Evolutionary conservation across 768 basidiomycete species (phyloP).

Genomic region (Amanita pallidorosea): DNA sequence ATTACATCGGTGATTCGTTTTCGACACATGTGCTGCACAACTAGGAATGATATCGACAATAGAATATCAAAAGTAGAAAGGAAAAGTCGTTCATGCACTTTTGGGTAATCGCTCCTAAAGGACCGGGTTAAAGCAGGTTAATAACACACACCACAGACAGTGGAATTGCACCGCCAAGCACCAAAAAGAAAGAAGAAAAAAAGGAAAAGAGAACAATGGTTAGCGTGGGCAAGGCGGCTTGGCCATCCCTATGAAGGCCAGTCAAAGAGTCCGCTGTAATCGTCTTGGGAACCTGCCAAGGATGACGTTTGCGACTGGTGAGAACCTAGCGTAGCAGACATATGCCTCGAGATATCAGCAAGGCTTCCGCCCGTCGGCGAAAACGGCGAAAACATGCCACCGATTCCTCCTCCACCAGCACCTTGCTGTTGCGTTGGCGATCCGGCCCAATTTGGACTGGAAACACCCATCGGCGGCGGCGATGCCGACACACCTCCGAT

Average conservation of each 20-base stretch:
- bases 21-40: conserved; percentile 6
- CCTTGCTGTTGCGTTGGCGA: neutral
- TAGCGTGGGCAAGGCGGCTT: conserved; percentile 2
- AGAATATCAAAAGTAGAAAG: conserved; percentile 4
- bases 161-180: conserved; percentile 10
- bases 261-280: conserved; percentile 36
- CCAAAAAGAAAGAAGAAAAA: conserved; percentile 9
- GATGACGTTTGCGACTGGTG: conserved; percentile 21
- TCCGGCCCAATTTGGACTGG: conserved; percentile 1
- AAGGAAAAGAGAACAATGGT: conserved; percentile 7
- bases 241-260: conserved; percentile 30
- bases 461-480: conserved; percentile 3
- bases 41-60: conserved; percentile 12
- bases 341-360: conserved; percentile 28
- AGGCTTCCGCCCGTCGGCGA: conserved; percentile 22
- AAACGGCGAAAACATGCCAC: conserved; percentile 4
- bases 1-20: neutral
- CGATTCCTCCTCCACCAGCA: neutral
- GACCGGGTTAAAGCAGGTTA: conserved; percentile 10
- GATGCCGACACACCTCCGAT: conserved; percentile 4
- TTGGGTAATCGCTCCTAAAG: conserved; percentile 13
- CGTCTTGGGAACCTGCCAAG: conserved; percentile 3
- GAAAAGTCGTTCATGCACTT: conserved; percentile 12
- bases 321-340: conserved; percentile 42
- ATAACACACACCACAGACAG: conserved; percentile 8